These are phyloP conservation scores for Botryotinia calthae DNA, from an alignment of 2,329 filamentous ascomycete genomes.

Conservation along the genomic window DNA sequence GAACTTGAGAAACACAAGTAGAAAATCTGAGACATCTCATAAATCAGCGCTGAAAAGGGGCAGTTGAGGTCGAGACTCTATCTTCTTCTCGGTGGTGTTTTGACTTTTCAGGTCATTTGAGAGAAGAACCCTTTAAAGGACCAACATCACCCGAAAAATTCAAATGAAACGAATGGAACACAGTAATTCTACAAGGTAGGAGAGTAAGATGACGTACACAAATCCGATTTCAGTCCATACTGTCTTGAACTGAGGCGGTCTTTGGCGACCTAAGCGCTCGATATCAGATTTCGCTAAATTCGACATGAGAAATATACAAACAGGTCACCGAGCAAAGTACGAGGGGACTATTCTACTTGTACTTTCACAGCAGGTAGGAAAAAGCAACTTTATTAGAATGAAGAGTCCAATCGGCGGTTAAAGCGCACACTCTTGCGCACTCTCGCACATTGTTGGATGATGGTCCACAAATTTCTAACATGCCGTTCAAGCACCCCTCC, in stretches of 20 bases:
- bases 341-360: constrained; percentile 9
- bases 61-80: neutral
- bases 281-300: constrained; percentile 16
- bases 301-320: constrained; percentile 6
- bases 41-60: neutral
- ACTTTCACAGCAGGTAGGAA: neutral
- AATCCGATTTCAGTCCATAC: constrained; percentile 21
- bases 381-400: neutral
- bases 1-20: constrained; percentile 16
- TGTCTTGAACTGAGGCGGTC: constrained; percentile 19
- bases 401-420: neutral
- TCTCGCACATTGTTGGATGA: neutral
- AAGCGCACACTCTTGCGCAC: neutral
- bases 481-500: constrained; percentile 9
- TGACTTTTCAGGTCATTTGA: neutral
- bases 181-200: neutral
- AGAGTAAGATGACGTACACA: constrained; percentile 9
- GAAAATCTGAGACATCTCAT: constrained; percentile 7
- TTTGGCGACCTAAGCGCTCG: constrained; percentile 20
- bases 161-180: neutral
- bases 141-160: neutral
- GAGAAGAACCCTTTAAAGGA: neutral
- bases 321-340: neutral
- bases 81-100: neutral
- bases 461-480: neutral